Evolutionary conservation across 2,329 filamentous ascomycete genomes (phyloP).

Genomic region (Thelonectria rubi): DNA sequence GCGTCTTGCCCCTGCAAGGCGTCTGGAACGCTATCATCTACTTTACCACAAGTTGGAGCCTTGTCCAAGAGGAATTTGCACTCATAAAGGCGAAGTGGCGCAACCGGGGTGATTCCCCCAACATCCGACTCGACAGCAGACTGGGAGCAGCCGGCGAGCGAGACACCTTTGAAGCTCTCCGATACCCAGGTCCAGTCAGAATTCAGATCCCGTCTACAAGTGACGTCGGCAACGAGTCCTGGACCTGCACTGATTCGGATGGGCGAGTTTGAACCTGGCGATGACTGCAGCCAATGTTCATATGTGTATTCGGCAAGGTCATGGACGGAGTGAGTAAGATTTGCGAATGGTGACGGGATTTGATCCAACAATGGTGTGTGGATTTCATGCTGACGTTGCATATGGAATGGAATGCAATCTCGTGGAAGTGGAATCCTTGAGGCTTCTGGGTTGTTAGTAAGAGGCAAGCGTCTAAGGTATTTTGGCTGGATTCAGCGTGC

Average conservation of each 20-base stretch:
- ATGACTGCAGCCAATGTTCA: not conserved
- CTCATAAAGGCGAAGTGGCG: conserved; percentile 26
- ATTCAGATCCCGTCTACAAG: not conserved
- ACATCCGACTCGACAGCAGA: conserved; percentile 42
- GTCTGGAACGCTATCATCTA: conserved; percentile 85
- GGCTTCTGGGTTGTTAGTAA: not conserved
- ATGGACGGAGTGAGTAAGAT: too few species aligned
- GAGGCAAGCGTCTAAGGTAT: not conserved
- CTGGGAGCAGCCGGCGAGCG: conserved; percentile 35
- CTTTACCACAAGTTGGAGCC: conserved; percentile 68
- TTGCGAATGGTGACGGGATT: too few species aligned
- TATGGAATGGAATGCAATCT: not conserved
- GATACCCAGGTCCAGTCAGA: conserved; percentile 9
- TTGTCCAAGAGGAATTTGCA: conserved; percentile 41
- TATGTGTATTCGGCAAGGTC: not conserved
- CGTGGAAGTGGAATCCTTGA: too few species aligned
- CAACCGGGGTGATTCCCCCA: conserved; percentile 18
- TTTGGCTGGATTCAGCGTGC: not conserved
- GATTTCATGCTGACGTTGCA: not conserved
- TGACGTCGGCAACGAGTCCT: conserved; percentile 17
- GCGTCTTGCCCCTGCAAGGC: conserved; percentile 80
- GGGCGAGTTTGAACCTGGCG: not conserved
- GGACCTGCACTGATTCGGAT: conserved; percentile 1
- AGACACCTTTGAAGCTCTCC: conserved; percentile 35
- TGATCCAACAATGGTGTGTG: too few species aligned